phyloP scores from a whole-genome alignment of 106 monocot species.

The Allium fistulosum region DNA sequence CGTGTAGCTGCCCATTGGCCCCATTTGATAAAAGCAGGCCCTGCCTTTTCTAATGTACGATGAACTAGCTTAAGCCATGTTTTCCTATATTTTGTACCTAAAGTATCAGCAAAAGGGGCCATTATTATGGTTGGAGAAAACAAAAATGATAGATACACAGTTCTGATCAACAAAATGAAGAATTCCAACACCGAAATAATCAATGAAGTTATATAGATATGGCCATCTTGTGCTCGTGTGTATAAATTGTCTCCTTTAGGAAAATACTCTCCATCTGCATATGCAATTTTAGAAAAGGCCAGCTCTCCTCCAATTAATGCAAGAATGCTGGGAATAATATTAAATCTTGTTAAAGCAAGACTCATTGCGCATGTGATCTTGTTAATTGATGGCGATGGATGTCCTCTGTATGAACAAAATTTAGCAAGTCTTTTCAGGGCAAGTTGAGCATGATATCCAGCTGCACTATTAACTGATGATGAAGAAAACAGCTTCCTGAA shows the following conservation, averaged over 20 bases:
- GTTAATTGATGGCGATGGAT: constrained; percentile 16
- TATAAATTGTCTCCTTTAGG: constrained; percentile 29
- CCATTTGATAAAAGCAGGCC: constrained; percentile 97
- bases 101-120: constrained; percentile 61
- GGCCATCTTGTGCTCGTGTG: constrained; percentile 42
- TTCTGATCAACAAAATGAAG: constrained; percentile 46
- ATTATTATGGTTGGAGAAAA: constrained; percentile 54
- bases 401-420: constrained; percentile 10
- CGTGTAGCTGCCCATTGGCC: constrained; percentile 97
- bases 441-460: constrained; percentile 21
- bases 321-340: constrained; percentile 49
- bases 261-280: constrained; percentile 49
- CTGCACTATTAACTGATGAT: constrained; percentile 1
- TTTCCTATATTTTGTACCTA: constrained; percentile 44
- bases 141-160: constrained; percentile 44
- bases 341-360: constrained; percentile 44
- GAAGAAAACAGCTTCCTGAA: constrained; percentile 16
- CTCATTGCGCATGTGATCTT: constrained; percentile 49
- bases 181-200: constrained; percentile 43
- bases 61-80: constrained; percentile 66
- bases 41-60: constrained; percentile 58
- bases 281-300: constrained; percentile 29
- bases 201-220: constrained; percentile 25
- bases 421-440: constrained; percentile 46
- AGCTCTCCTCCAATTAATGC: constrained; percentile 45